These are phyloP conservation scores for Clitopilus passeckerianus DNA, from an alignment of 768 basidiomycete genomes.

Conservation along the genomic window DNA sequence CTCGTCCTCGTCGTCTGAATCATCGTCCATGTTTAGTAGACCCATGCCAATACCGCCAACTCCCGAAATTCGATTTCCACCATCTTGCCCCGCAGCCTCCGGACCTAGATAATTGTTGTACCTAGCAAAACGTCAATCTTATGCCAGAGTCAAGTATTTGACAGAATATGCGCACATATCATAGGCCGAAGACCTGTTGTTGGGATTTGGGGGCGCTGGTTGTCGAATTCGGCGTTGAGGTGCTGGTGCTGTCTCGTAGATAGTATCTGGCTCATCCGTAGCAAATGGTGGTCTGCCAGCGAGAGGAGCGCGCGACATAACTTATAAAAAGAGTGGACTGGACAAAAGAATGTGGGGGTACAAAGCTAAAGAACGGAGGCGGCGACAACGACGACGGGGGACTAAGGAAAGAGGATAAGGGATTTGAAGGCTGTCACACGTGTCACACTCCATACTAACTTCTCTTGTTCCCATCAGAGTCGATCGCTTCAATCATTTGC, in stretches of 20 bases:
- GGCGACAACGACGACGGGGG: not conserved
- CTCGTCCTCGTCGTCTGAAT: slow-evolving; percentile 37
- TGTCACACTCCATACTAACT: not conserved
- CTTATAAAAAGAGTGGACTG: slow-evolving; percentile 12
- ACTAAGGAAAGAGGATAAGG: slow-evolving; percentile 4
- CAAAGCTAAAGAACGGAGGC: slow-evolving; percentile 11
- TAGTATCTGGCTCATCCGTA: slow-evolving; percentile 61
- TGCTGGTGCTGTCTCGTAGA: slow-evolving; percentile 43
- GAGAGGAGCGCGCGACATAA: slow-evolving; percentile 34
- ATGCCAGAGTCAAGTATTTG: not conserved
- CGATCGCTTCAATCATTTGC: not conserved
- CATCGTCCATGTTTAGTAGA: slow-evolving; percentile 40
- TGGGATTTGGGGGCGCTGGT: slow-evolving; percentile 44
- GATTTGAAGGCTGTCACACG: not conserved
- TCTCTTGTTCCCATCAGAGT: not conserved
- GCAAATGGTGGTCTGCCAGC: slow-evolving; percentile 65
- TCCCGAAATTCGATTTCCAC: slow-evolving; percentile 43
- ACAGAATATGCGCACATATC: slow-evolving; percentile 49
- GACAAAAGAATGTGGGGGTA: slow-evolving; percentile 13
- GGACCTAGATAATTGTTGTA: slow-evolving; percentile 58
- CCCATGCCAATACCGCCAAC: slow-evolving; percentile 49
- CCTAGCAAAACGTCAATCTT: slow-evolving; percentile 24
- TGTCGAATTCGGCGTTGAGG: slow-evolving; percentile 38
- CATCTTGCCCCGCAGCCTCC: slow-evolving; percentile 11
- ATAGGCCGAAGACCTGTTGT: slow-evolving; percentile 57